These are phyloP conservation scores for Phytopythium delawarense DNA, from an alignment of 352 stramenopile genomes.

Conservation along the genomic window DNA sequence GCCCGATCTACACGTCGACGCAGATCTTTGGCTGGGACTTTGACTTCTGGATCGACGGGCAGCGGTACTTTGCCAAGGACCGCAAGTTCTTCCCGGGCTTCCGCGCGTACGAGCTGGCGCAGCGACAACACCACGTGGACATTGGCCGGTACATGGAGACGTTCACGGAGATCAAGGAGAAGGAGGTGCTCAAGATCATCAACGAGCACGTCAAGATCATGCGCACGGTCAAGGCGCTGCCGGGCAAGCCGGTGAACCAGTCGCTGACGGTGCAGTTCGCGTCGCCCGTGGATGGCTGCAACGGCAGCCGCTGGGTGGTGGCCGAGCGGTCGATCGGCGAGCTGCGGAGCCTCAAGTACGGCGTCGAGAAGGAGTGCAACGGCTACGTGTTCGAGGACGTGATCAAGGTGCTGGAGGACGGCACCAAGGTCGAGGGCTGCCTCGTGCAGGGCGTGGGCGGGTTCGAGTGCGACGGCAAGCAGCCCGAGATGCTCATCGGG, in stretches of 20 bases:
- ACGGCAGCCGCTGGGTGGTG: conserved; percentile 47
- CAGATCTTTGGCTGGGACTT: conserved; percentile 63
- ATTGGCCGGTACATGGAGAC: conserved; percentile 52
- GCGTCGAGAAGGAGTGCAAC: conserved; percentile 61
- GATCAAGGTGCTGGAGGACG: conserved; percentile 26
- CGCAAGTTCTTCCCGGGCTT: conserved; percentile 61
- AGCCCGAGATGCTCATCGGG: conserved; percentile 42
- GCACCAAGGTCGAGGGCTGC: conserved; percentile 38
- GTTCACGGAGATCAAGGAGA: conserved; percentile 57
- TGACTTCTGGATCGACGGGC: conserved; percentile 49
- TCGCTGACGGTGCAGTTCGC: conserved; percentile 48
- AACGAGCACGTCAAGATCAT: conserved; percentile 52
- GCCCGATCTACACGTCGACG: conserved; percentile 30
- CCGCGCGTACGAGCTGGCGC: conserved; percentile 42
- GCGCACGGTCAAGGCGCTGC: conserved; percentile 47
- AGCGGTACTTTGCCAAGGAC: conserved; percentile 50
- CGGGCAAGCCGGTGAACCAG: conserved; percentile 39
- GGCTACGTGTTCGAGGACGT: conserved; percentile 63
- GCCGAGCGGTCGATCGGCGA: conserved; percentile 48
- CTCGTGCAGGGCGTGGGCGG: conserved; percentile 43
- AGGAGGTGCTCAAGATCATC: conserved; percentile 36
- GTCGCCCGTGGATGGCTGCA: conserved; percentile 29
- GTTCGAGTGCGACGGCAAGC: conserved; percentile 49
- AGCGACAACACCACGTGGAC: conserved; percentile 53
- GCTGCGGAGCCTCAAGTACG: conserved; percentile 31